Evolutionary conservation across 2,329 filamentous ascomycete genomes (phyloP).

Genomic region (Lecanicillium sp.): DNA sequence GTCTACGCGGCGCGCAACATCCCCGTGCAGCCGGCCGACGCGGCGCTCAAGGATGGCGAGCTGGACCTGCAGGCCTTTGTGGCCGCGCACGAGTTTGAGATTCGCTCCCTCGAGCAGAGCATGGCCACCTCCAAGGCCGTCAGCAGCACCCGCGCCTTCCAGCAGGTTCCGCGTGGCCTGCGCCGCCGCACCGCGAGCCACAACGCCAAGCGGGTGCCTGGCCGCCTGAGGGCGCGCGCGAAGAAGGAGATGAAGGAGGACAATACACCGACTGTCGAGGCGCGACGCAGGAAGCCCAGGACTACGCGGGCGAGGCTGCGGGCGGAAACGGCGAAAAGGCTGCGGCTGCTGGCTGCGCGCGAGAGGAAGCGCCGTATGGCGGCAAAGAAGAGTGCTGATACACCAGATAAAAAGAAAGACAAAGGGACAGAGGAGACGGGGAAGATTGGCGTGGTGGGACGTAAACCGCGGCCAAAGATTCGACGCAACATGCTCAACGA

Average conservation of each 20-base stretch:
- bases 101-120: slow-evolving; percentile 73
- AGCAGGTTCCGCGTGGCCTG: slow-evolving; percentile 79
- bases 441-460: slow-evolving; percentile 12
- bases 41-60: slow-evolving; percentile 60
- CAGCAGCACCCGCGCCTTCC: slow-evolving; percentile 68
- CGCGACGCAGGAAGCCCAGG: slow-evolving; percentile 52
- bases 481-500: slow-evolving; percentile 63
- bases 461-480: slow-evolving; percentile 52
- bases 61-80: slow-evolving; percentile 82
- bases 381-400: slow-evolving; percentile 20
- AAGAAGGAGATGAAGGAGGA: slow-evolving; percentile 74
- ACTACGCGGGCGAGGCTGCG: slow-evolving; percentile 55
- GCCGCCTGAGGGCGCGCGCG: slow-evolving; percentile 63
- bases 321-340: slow-evolving; percentile 65
- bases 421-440: slow-evolving; percentile 7
- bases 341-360: slow-evolving; percentile 55
- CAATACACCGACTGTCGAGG: slow-evolving; percentile 76
- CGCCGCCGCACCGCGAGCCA: slow-evolving; percentile 86
- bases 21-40: slow-evolving; percentile 41
- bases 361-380: slow-evolving; percentile 28
- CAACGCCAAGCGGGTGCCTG: slow-evolving; percentile 85
- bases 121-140: slow-evolving; percentile 65
- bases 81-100: slow-evolving; percentile 80
- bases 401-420: slow-evolving; percentile 8
- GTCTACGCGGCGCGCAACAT: slow-evolving; percentile 40